phyloP scores from a whole-genome alignment of 129 eudicot genomes.

The Arctium minus region DNA sequence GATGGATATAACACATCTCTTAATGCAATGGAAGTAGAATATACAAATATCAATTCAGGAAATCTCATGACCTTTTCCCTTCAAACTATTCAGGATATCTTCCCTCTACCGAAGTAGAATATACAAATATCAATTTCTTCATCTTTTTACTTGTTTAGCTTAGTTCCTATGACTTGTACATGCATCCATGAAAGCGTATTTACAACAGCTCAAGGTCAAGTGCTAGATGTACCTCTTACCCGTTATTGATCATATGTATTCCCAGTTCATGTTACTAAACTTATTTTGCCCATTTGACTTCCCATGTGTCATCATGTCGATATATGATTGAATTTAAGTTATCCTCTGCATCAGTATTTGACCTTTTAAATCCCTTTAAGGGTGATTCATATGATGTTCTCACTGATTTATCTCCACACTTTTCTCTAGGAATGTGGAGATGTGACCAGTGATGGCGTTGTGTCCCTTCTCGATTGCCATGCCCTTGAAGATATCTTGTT shows the following conservation, averaged over 20 bases:
- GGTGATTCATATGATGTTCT: neutral
- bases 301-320: neutral
- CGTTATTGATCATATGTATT: neutral
- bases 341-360: neutral
- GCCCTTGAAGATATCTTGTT: conserved; percentile 79
- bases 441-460: conserved; percentile 60
- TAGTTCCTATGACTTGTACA: neutral
- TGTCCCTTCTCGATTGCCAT: conserved; percentile 51
- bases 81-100: neutral
- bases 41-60: neutral
- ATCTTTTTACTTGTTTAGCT: neutral
- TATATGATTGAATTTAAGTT: neutral
- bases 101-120: too few relatives aligned
- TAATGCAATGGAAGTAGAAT: neutral
- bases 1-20: neutral
- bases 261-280: neutral
- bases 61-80: neutral
- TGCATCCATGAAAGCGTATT: neutral
- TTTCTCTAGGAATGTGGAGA: conserved; percentile 74
- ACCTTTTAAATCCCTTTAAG: neutral
- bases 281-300: neutral
- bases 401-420: conserved; percentile 14
- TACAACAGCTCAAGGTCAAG: neutral
- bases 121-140: neutral
- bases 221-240: neutral